Evolutionary conservation across 78 protist species (phyloP).

Genomic region (Planoprotostelium fungivorum): DNA sequence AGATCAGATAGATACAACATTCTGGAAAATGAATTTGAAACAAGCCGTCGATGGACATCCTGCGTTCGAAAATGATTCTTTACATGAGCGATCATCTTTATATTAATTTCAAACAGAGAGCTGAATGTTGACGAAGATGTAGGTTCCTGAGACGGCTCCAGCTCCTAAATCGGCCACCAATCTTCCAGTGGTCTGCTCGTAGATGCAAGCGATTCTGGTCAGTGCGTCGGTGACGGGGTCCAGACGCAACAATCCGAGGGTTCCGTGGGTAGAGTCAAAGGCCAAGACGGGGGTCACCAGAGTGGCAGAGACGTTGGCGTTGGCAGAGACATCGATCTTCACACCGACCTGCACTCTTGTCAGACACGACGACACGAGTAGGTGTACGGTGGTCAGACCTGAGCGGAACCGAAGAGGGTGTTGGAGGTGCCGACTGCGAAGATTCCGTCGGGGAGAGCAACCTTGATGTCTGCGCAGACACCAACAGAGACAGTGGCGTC

Average conservation of each 20-base stretch:
- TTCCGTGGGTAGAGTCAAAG: neutral
- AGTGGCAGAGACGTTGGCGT: neutral
- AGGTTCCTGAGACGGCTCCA: neutral
- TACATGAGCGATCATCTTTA: too few species aligned
- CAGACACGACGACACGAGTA: too few species aligned
- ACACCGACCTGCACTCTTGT: neutral
- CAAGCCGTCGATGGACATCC: too few species aligned
- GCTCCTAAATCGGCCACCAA: neutral
- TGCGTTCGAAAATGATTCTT: too few species aligned
- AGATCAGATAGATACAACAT: too few species aligned
- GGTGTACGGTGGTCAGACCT: too few species aligned
- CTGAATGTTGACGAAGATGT: neutral
- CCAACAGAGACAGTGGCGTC: neutral
- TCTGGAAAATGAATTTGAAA: too few species aligned
- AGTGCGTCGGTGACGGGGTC: neutral
- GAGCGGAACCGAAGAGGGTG: neutral
- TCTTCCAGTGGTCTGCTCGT: neutral
- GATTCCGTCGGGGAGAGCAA: neutral
- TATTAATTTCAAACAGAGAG: neutral
- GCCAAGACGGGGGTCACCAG: neutral
- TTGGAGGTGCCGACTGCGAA: neutral
- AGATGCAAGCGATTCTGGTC: neutral
- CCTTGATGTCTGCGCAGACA: neutral
- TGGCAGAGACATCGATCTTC: neutral
- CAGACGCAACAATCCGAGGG: neutral